A percentile compares a stretch with the other conserved stretches of the same genome.
These are phyloP conservation scores for Ogataea chonburiensis DNA, from an alignment of 805 yeast genomes.

Conservation along the genomic window DNA sequence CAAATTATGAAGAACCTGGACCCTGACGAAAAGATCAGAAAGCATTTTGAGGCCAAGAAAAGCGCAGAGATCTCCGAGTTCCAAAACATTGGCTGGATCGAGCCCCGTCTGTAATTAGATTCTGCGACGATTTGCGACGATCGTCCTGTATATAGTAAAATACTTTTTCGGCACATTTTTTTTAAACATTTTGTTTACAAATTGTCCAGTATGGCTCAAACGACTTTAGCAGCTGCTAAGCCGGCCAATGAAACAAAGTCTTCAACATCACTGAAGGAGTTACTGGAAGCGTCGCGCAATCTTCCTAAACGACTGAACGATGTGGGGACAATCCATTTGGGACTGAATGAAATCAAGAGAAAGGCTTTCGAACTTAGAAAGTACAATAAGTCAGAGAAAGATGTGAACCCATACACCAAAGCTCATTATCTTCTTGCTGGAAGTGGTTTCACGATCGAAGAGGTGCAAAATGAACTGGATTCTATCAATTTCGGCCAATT, in stretches of 20 bases:
- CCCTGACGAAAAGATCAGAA: conserved; percentile 12
- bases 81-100: conserved; percentile 25
- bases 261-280: conserved; percentile 53
- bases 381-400: conserved; percentile 35
- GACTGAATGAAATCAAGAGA: conserved; percentile 73
- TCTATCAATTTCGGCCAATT: conserved; percentile 34
- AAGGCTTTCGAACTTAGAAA: conserved; percentile 60
- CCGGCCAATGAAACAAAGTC: conserved; percentile 14
- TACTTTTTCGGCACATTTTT: conserved; percentile 5
- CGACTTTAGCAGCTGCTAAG: conserved; percentile 3
- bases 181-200: conserved; percentile 7
- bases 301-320: conserved; percentile 66
- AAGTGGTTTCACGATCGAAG: conserved; percentile 84
- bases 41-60: not conserved
- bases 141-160: conserved; percentile 6
- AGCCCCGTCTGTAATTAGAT: conserved; percentile 16
- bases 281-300: conserved; percentile 73
- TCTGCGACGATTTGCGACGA: conserved; percentile 6
- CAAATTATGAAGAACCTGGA: conserved; percentile 15
- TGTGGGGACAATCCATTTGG: conserved; percentile 76
- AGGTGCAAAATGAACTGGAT: conserved; percentile 62
- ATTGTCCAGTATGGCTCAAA: conserved; percentile 9
- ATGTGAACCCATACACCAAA: conserved; percentile 50
- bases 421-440: conserved; percentile 90
- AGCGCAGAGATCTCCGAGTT: not conserved